These are phyloP conservation scores for Schwanniomyces pseudopolymorphus DNA, from an alignment of 805 yeast genomes.

Conservation along the genomic window DNA sequence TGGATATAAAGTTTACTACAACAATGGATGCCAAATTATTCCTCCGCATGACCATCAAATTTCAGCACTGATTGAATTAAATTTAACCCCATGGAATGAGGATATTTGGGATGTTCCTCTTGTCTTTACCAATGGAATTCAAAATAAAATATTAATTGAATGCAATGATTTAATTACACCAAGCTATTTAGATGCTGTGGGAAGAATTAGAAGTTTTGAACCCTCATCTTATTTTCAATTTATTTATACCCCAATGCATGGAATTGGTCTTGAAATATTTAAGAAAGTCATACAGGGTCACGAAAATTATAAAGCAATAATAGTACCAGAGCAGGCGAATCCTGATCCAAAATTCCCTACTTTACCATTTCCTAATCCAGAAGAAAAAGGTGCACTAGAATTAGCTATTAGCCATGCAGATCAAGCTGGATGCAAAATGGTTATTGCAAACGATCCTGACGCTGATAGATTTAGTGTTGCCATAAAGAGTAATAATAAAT, in stretches of 20 bases:
- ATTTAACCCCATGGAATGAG: constrained; percentile 56
- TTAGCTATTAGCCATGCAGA: constrained; percentile 68
- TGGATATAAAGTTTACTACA: constrained; percentile 93
- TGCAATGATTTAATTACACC: constrained; percentile 44
- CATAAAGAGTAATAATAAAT: constrained; percentile 46
- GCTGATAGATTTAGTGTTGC: constrained; percentile 93
- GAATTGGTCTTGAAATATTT: constrained; percentile 77
- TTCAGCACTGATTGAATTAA: constrained; percentile 59
- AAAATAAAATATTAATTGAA: constrained; percentile 28
- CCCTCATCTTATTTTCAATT: constrained; percentile 40
- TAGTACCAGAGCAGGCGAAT: constrained; percentile 59
- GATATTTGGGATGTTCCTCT: constrained; percentile 48
- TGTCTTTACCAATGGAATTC: constrained; percentile 29
- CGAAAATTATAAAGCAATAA: constrained; percentile 27
- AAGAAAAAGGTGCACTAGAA: constrained; percentile 87
- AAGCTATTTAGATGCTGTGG: constrained; percentile 35
- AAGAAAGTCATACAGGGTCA: constrained; percentile 37
- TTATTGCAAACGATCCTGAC: constrained; percentile 93
- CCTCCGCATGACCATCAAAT: constrained; percentile 85
- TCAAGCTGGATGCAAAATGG: constrained; percentile 45
- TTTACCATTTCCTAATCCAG: constrained; percentile 92
- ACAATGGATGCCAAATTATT: constrained; percentile 92
- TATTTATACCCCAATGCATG: constrained; percentile 94
- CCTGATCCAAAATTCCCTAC: constrained; percentile 90
- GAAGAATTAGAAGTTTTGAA: constrained; percentile 29